A percentile compares a stretch with the other conserved stretches of the same genome.
phyloP scores from a whole-genome alignment of 2,329 filamentous ascomycete genomes.

The Plenodomus tracheiphilus region DNA sequence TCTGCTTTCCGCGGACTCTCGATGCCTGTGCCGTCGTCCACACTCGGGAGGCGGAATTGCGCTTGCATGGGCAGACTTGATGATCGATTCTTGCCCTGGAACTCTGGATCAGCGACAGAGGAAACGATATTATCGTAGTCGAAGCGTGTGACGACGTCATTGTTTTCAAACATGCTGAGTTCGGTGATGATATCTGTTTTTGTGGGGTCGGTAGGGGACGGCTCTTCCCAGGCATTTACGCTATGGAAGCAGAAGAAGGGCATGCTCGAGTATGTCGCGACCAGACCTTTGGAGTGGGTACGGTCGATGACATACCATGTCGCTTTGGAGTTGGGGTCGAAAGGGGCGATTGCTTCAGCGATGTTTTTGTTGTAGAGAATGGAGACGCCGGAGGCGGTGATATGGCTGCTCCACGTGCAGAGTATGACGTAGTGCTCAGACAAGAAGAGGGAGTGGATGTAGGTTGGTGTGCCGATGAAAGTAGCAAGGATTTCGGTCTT shows the following conservation, averaged over 20 bases:
- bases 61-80: slow-evolving; percentile 32
- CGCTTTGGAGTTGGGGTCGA: slow-evolving; percentile 59
- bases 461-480: slow-evolving; percentile 63
- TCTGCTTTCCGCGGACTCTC: slow-evolving; percentile 9
- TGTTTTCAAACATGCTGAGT: slow-evolving; percentile 63
- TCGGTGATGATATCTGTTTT: slow-evolving; percentile 67
- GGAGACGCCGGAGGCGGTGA: slow-evolving; percentile 60
- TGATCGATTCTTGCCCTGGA: slow-evolving; percentile 27
- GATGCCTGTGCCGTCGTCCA: slow-evolving; percentile 39
- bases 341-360: slow-evolving; percentile 67
- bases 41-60: slow-evolving; percentile 31
- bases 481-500: slow-evolving; percentile 72
- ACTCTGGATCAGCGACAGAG: slow-evolving; percentile 14
- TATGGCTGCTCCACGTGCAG: slow-evolving; percentile 70
- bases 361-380: slow-evolving; percentile 70
- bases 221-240: slow-evolving; percentile 74
- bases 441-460: slow-evolving; percentile 83
- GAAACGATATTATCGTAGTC: slow-evolving; percentile 59
- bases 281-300: slow-evolving; percentile 61
- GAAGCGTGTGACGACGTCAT: slow-evolving; percentile 66
- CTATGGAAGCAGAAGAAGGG: slow-evolving; percentile 80
- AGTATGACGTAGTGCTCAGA: slow-evolving; percentile 72
- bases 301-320: slow-evolving; percentile 79
- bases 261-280: slow-evolving; percentile 68
- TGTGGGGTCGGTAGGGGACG: slow-evolving; percentile 32